phyloP scores from a whole-genome alignment of 2,329 filamentous ascomycete genomes.

The Fusarium longipes region DNA sequence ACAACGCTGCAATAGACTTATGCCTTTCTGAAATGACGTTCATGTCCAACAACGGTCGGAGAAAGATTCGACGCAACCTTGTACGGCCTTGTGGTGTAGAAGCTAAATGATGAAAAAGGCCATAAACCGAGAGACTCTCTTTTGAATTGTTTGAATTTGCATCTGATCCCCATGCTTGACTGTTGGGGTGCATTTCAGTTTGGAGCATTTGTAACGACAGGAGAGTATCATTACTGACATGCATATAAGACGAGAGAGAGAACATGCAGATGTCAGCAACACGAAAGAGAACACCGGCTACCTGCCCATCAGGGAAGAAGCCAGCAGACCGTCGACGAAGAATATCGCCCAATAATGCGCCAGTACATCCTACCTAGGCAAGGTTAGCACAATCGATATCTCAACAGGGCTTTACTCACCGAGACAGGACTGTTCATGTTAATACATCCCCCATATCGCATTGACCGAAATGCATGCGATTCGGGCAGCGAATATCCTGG shows the following conservation, averaged over 20 bases:
- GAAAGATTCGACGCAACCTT: conserved; percentile 80
- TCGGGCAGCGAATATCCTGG: conserved; percentile 55
- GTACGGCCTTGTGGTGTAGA: conserved; percentile 82
- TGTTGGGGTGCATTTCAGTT: conserved; percentile 84
- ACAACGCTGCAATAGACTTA: conserved; percentile 72
- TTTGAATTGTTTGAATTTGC: conserved; percentile 69
- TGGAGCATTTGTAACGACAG: conserved; percentile 86
- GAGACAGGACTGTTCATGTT: conserved; percentile 80
- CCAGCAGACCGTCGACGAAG: conserved; percentile 69
- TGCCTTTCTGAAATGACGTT: conserved; percentile 77
- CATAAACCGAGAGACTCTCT: conserved; percentile 86
- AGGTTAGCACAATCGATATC: conserved; percentile 12
- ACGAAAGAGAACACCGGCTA: conserved; percentile 62
- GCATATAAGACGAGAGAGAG: conserved; percentile 73
- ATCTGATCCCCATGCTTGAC: conserved; percentile 73
- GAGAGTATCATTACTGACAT: conserved; percentile 84
- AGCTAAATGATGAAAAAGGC: conserved; percentile 79
- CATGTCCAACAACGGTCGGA: conserved; percentile 79
- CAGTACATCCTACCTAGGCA: conserved; percentile 79
- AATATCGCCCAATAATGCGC: conserved; percentile 85
- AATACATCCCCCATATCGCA: conserved; percentile 76
- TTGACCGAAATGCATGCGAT: conserved; percentile 68
- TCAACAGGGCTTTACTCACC: conserved; percentile 52
- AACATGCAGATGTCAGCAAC: conserved; percentile 79
- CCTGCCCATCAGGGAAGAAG: conserved; percentile 69